A percentile compares a stretch with the other conserved stretches of the same genome.
Conservation (phyloP, 805 yeast genomes). For the Lipomyces kockii region DNA sequence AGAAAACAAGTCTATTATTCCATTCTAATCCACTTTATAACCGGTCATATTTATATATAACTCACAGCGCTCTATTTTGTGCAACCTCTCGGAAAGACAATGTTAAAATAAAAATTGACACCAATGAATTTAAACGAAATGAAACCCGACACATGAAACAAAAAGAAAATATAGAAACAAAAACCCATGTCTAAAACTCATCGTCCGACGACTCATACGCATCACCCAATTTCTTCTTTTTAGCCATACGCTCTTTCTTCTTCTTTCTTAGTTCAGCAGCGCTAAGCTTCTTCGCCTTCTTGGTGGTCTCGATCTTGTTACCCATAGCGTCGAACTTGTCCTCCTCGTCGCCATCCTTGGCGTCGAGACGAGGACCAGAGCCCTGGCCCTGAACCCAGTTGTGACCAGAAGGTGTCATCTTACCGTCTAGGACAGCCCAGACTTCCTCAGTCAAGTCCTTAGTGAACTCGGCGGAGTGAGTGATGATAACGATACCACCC, state of each 20-base stretch:
- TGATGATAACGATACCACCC: slow-evolving; percentile 99
- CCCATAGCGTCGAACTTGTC: slow-evolving; percentile 99
- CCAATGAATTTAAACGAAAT: background rate
- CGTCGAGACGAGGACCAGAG: slow-evolving; percentile 97
- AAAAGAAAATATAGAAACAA: slow-evolving; percentile 5
- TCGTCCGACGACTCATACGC: slow-evolving; percentile 98
- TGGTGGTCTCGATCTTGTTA: slow-evolving; percentile 95
- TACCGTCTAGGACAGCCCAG: slow-evolving; percentile 99
- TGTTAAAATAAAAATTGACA: background rate
- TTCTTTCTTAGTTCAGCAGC: slow-evolving; percentile 99
- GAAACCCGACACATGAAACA: slow-evolving; percentile 4
- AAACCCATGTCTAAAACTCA: slow-evolving; percentile 57
- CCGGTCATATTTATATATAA: background rate
- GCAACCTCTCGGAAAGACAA: background rate
- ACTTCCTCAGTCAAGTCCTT: slow-evolving; percentile 99
- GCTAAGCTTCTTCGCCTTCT: slow-evolving; percentile 97
- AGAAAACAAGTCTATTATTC: background rate
- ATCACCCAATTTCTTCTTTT: slow-evolving; percentile 99
- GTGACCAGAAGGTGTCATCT: slow-evolving; percentile 99
- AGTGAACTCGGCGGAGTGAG: slow-evolving; percentile 99
- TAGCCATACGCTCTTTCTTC: slow-evolving; percentile 99
- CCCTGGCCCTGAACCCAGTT: slow-evolving; percentile 99
- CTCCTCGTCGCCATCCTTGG: slow-evolving; percentile 88
- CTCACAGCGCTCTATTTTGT: background rate
- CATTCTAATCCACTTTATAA: background rate